These are phyloP conservation scores for Syzygium grande DNA, from an alignment of 345 rosid species.

Conservation along the genomic window DNA sequence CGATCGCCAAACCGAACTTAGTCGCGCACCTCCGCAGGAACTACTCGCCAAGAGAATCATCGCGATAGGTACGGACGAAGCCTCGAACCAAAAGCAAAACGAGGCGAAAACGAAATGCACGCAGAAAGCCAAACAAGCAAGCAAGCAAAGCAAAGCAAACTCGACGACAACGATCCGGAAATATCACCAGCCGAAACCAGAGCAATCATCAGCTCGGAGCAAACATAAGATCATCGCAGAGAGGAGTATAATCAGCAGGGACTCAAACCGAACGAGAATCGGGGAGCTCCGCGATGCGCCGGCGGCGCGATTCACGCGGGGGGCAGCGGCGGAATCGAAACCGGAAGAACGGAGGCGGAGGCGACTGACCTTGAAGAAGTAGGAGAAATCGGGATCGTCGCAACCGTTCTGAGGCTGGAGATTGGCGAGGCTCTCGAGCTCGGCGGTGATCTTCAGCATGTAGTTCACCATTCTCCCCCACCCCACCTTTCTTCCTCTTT, in stretches of 20 bases:
- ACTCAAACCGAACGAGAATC: background rate
- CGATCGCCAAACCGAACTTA: background rate
- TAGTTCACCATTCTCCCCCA: slow-evolving; percentile 59
- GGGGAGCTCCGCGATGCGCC: background rate
- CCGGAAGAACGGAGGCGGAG: background rate
- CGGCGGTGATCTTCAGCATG: slow-evolving; percentile 67
- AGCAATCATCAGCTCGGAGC: background rate
- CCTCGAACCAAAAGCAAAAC: background rate
- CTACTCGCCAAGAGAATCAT: background rate
- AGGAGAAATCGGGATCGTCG: slow-evolving; percentile 70
- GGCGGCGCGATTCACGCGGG: background rate
- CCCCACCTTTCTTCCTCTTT: background rate
- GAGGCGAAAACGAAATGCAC: background rate
- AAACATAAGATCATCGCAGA: background rate
- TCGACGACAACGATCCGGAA: background rate
- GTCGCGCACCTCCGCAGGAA: background rate
- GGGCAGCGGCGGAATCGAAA: background rate
- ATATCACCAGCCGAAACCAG: background rate
- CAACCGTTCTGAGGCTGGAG: slow-evolving; percentile 83
- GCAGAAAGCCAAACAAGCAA: background rate
- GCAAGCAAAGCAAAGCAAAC: background rate
- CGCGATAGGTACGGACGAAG: background rate
- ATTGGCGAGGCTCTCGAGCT: slow-evolving; percentile 66
- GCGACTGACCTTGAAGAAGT: slow-evolving; percentile 61
- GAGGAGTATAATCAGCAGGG: background rate